These are phyloP conservation scores for Nepenthes alata DNA, from an alignment of 179 eudicot species.

Conservation along the genomic window DNA sequence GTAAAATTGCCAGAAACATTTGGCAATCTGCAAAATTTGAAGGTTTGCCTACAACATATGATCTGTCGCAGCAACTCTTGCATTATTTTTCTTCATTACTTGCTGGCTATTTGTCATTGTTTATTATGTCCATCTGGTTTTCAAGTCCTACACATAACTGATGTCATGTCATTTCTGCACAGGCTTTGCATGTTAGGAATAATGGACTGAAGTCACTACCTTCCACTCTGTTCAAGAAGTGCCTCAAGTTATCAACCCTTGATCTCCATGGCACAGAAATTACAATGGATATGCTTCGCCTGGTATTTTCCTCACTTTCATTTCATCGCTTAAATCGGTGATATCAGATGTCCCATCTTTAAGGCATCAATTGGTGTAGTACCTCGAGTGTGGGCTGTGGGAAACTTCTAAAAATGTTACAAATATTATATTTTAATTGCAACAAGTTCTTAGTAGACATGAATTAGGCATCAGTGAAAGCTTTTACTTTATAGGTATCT, in stretches of 20 bases:
- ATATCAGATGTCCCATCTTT: no score
- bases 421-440: no score
- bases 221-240: constrained; percentile 40
- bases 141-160: not conserved
- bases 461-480: no score
- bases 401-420: no score
- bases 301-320: constrained; percentile 25
- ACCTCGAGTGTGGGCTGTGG: no score
- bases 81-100: not conserved
- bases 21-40: constrained; percentile 53
- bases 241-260: constrained; percentile 60
- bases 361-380: no score
- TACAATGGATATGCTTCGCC: constrained; percentile 67
- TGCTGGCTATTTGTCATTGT: no score
- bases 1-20: constrained; percentile 59
- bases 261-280: constrained; percentile 86
- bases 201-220: constrained; percentile 77
- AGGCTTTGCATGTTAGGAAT: constrained; percentile 65
- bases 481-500: no score
- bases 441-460: no score
- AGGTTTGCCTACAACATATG: constrained; percentile 28
- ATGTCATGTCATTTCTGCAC: not conserved
- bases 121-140: not conserved
- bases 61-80: not conserved
- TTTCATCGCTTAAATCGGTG: no score